Conservation (phyloP, 352 stramenopile genomes). For the Globisporangium abappressorium region DNA sequence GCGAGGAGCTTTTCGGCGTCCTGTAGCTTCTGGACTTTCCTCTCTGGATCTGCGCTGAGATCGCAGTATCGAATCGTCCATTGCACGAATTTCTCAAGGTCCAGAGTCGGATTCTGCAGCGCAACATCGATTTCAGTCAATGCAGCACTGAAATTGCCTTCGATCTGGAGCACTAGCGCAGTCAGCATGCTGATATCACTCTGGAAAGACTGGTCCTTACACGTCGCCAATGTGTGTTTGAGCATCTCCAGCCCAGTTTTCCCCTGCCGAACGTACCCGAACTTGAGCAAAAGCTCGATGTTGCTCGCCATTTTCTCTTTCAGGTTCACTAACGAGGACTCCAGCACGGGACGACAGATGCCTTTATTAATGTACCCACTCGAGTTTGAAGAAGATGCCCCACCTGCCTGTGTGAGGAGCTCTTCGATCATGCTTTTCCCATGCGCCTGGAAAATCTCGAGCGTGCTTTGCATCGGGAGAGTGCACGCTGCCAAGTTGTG, state of each 20-base stretch:
- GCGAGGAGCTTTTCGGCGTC: constrained; percentile 23
- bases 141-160: constrained; percentile 27
- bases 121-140: constrained; percentile 21
- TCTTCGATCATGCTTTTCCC: constrained; percentile 43
- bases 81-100: constrained; percentile 27
- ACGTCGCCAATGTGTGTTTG: constrained; percentile 12
- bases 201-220: background rate
- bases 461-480: constrained; percentile 48
- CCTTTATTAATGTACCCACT: background rate
- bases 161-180: constrained; percentile 35
- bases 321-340: constrained; percentile 19
- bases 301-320: constrained; percentile 28
- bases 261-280: constrained; percentile 56
- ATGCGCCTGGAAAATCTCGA: constrained; percentile 46
- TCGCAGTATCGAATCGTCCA: constrained; percentile 34
- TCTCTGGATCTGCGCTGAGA: constrained; percentile 15
- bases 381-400: background rate
- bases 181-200: constrained; percentile 13
- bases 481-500: constrained; percentile 38
- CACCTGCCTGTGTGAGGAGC: constrained; percentile 24
- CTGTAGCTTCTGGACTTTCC: constrained; percentile 17
- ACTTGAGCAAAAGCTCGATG: constrained; percentile 36
- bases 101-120: constrained; percentile 20
- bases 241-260: constrained; percentile 53
- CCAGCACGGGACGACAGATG: constrained; percentile 11